Evolutionary conservation across 495 filamentous ascomycete genomes (phyloP), one percentile per base, ranked within the genome.

Genomic region (Trichocladium uniseriatum): DNA sequence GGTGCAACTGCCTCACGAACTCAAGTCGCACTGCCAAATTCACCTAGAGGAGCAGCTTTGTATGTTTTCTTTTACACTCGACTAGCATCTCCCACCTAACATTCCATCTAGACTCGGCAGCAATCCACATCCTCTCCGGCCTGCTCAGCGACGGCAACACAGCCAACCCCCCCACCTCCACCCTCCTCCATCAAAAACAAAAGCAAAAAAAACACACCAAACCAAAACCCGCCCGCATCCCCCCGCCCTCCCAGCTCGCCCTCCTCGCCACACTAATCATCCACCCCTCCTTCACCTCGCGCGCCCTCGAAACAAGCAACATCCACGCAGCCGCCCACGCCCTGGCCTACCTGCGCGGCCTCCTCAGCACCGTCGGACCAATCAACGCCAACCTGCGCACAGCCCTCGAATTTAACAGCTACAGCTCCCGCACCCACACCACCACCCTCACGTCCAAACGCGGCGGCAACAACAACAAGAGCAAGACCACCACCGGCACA

Each of bases 1-100:
- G 3, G 71, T 67, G 38, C 62, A 63, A 24, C 62, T 89, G 1
- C 78, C 83, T 0, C 78, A 74, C 41, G 78, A 83, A 51, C 62
- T 90, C 6, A 74, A 72, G 22, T 69, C 80, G 37, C 80, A 87
- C 55, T 79, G 76, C 39, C 77, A 77, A 41, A 82, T 89, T 24
- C 87, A 84, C 62, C 69, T 91, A 4, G 86, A 89, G 59, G 87
- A 91, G 60, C 72, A 79, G 32, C 76, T 88, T 16, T 84, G 84
- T 87, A 65, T 28, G 72, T 59, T n/a, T 13, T 19, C 13, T 43
- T 8, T 39, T 3, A 8, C 34, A 28, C 1, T 31, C 9, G 13
- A 4, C 7, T 20, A 9, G 13, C 39, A 8, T 19, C 14, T 31
- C 10, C 20, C 31, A 42, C 56, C 22, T 36, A 20, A 20, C 21